Percentiles rank a stretch among this genome's conserved stretches.
Conservation (phyloP, 768 basidiomycete genomes). For the Tulasnella sp. region DNA sequence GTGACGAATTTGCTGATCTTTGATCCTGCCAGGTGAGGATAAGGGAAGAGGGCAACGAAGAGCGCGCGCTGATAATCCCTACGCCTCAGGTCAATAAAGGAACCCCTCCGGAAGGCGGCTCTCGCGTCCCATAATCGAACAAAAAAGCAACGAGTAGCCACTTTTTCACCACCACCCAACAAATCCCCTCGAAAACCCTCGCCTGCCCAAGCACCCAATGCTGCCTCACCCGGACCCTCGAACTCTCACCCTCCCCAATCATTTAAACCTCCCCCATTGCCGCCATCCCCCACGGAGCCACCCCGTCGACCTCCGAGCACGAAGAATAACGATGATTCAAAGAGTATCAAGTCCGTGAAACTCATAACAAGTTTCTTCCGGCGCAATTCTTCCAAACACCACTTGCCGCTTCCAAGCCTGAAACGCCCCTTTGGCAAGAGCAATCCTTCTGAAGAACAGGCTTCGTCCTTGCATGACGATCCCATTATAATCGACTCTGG, state of each 20-base stretch:
- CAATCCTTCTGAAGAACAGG: background rate
- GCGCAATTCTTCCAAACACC: background rate
- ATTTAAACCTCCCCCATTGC: background rate
- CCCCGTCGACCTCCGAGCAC: background rate
- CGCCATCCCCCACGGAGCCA: background rate
- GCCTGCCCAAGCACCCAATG: background rate
- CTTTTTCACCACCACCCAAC: background rate
- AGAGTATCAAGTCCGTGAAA: conserved; percentile 15
- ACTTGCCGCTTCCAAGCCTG: background rate
- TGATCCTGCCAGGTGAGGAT: conserved; percentile 66
- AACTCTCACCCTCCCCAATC: background rate
- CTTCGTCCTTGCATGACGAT: background rate
- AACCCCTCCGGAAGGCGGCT: background rate
- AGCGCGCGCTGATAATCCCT: background rate
- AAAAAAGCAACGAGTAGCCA: background rate
- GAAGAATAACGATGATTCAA: background rate
- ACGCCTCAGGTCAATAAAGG: background rate
- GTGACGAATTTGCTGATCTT: conserved; percentile 64
- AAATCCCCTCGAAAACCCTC: background rate
- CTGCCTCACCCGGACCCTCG: background rate
- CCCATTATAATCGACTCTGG: conserved; percentile 9
- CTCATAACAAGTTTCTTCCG: background rate
- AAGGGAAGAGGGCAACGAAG: background rate
- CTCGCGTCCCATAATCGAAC: conserved; percentile 22
- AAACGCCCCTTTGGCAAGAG: background rate